These are phyloP conservation scores for Cytidiella melzeri DNA, from an alignment of 768 basidiomycete genomes.

Conservation along the genomic window DNA sequence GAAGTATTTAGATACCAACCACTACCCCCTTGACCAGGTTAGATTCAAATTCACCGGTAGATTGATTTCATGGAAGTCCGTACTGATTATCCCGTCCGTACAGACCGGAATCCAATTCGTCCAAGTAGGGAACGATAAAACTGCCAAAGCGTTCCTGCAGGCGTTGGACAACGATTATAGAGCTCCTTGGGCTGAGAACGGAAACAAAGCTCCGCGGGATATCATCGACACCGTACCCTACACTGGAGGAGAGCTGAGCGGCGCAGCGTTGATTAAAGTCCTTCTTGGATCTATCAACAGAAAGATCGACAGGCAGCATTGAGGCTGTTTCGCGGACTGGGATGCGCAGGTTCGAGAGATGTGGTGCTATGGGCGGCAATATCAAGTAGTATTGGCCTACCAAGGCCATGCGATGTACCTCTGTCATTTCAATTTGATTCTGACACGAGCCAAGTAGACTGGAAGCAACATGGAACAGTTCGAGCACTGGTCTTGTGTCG, in stretches of 20 bases:
- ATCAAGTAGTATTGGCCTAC: no score
- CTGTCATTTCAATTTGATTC: no score
- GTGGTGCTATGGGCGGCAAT: no score
- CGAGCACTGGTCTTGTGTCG: no score
- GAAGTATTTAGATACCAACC: slow-evolving; percentile 42
- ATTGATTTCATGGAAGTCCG: slow-evolving; percentile 2
- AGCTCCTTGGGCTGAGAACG: no score
- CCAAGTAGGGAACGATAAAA: slow-evolving; percentile 50
- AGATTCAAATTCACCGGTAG: no score
- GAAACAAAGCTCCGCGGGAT: slow-evolving; percentile 43
- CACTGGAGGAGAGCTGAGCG: slow-evolving; percentile 34
- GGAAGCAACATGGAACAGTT: no score
- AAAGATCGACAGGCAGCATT: slow-evolving; percentile 40
- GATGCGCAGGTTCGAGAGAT: no score
- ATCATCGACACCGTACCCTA: slow-evolving; percentile 69
- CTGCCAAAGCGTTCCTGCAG: slow-evolving; percentile 38
- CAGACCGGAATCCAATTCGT: slow-evolving; percentile 71
- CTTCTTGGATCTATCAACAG: slow-evolving; percentile 64
- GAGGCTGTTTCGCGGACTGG: no score
- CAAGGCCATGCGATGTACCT: no score
- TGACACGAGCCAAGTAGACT: no score
- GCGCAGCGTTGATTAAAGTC: slow-evolving; percentile 57
- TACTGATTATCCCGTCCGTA: background rate
- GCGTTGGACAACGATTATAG: slow-evolving; percentile 61
- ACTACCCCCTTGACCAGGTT: slow-evolving; percentile 51